phyloP scores from a whole-genome alignment of 768 basidiomycete genomes.

The Leucocoprinus leucothites region DNA sequence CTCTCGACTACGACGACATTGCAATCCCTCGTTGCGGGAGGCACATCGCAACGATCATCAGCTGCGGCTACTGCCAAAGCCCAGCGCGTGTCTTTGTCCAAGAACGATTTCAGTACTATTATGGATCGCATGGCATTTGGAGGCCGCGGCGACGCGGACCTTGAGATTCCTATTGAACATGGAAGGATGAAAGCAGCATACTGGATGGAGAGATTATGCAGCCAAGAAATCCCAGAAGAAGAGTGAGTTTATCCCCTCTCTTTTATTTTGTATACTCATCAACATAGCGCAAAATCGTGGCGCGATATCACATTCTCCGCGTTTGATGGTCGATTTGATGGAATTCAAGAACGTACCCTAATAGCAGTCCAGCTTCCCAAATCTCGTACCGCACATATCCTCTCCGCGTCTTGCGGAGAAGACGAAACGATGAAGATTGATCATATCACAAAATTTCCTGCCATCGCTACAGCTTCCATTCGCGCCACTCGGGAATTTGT shows the following conservation, averaged over 20 bases:
- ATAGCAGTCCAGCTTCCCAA: conserved; percentile 55
- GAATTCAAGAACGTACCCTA: conserved; percentile 45
- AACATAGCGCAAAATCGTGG: conserved; percentile 39
- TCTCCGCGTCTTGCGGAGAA: conserved; percentile 41
- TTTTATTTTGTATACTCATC: conserved; percentile 10
- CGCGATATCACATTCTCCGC: conserved; percentile 49
- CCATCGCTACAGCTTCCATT: conserved; percentile 54
- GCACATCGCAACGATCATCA: conserved; percentile 17
- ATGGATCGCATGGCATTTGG: conserved; percentile 70
- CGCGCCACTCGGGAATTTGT: conserved; percentile 60
- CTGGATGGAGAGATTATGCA: conserved; percentile 66
- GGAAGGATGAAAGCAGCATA: conserved; percentile 68
- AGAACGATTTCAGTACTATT: conserved; percentile 56
- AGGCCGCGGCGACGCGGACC: conserved; percentile 43
- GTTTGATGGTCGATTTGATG: conserved; percentile 67
- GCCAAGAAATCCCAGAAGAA: conserved; percentile 40
- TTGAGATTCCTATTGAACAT: conserved; percentile 44
- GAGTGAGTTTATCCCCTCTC: conserved; percentile 42
- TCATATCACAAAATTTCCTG: conserved; percentile 34
- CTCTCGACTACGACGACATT: conserved; percentile 52
- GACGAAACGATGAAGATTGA: conserved; percentile 40
- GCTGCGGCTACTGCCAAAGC: conserved; percentile 24
- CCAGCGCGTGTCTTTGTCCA: conserved; percentile 42
- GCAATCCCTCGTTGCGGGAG: conserved; percentile 42
- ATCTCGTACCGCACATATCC: conserved; percentile 42